These are phyloP conservation scores for Penicillium sp. DNA, from an alignment of 2,329 filamentous ascomycete genomes.

Conservation along the genomic window DNA sequence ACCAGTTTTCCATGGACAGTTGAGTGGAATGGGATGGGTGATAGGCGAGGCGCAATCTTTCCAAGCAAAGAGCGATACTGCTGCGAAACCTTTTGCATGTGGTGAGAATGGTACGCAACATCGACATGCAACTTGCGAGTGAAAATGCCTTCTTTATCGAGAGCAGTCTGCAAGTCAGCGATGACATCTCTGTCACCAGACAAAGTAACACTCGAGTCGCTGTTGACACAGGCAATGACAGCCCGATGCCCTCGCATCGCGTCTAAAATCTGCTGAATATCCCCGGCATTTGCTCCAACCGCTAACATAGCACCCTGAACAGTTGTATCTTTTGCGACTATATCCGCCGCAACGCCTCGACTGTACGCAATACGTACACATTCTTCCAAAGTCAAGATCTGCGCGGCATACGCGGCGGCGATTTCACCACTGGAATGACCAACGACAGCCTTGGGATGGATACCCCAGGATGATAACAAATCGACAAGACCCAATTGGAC, in stretches of 20 bases:
- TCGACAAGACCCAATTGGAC: slow-evolving; percentile 33
- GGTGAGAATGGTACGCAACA: slow-evolving; percentile 33
- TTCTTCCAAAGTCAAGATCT: slow-evolving; percentile 18
- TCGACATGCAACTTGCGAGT: slow-evolving; percentile 28
- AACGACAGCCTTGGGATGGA: slow-evolving; percentile 25
- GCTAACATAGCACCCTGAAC: slow-evolving; percentile 30
- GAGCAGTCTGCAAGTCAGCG: slow-evolving; percentile 11
- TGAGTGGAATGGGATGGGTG: slow-evolving; percentile 20
- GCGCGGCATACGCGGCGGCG: slow-evolving; percentile 33
- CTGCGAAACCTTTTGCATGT: slow-evolving; percentile 26
- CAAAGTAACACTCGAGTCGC: slow-evolving; percentile 25
- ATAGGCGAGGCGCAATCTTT: slow-evolving; percentile 17
- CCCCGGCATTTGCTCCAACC: slow-evolving; percentile 20
- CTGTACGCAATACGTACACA: slow-evolving; percentile 27
- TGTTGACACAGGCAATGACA: slow-evolving; percentile 28
- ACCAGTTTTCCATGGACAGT: slow-evolving; percentile 20
- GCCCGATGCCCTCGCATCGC: slow-evolving; percentile 17
- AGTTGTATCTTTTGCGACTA: slow-evolving; percentile 14
- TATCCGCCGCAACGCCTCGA: slow-evolving; percentile 23
- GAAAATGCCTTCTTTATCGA: slow-evolving; percentile 25
- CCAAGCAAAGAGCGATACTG: slow-evolving; percentile 20
- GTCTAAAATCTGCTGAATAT: slow-evolving; percentile 20
- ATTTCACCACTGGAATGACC: slow-evolving; percentile 37
- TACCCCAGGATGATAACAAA: slow-evolving; percentile 27
- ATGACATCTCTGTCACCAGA: slow-evolving; percentile 24